These are phyloP conservation scores for Marasmius fiardii DNA, from an alignment of 1,284 basidiomycete species.

Conservation along the genomic window DNA sequence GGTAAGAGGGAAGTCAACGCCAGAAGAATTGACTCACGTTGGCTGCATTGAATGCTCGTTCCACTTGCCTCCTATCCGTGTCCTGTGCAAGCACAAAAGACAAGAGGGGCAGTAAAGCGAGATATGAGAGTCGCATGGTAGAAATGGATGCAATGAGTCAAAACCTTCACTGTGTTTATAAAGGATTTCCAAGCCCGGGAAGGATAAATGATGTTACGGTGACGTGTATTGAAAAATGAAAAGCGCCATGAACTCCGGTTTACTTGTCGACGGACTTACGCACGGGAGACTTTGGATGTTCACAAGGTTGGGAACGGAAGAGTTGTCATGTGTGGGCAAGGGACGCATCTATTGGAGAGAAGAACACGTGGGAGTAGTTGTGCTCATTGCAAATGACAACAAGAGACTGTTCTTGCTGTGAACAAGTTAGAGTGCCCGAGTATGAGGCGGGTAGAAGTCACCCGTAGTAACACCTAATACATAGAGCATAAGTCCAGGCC, in stretches of 20 bases:
- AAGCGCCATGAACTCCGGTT: too few relatives aligned
- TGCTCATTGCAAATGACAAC: neutral
- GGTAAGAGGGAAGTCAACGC: neutral
- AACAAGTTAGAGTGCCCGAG: too few relatives aligned
- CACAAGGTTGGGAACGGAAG: neutral
- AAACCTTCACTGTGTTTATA: neutral
- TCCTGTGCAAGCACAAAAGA: slow-evolving; percentile 26
- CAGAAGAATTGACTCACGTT: slow-evolving; percentile 20
- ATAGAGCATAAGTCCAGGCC: too few relatives aligned
- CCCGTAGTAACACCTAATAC: too few relatives aligned
- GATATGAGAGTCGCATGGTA: slow-evolving; percentile 4
- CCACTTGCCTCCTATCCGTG: slow-evolving; percentile 23
- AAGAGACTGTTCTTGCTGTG: neutral
- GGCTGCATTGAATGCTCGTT: slow-evolving; percentile 26
- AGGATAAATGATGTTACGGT: neutral
- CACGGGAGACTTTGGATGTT: neutral
- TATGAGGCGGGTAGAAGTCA: too few relatives aligned
- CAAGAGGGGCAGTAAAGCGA: slow-evolving; percentile 7
- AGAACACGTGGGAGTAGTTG: neutral
- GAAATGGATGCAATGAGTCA: neutral
- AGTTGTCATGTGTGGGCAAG: neutral
- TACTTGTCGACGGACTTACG: too few relatives aligned
- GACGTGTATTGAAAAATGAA: too few relatives aligned
- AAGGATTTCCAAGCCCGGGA: neutral
- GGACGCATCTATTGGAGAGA: neutral